Evolutionary conservation across 371 early-diverging fungal species (phyloP), one percentile per base, ranked within the genome.

Genomic region (Haplosporangium sp.): DNA sequence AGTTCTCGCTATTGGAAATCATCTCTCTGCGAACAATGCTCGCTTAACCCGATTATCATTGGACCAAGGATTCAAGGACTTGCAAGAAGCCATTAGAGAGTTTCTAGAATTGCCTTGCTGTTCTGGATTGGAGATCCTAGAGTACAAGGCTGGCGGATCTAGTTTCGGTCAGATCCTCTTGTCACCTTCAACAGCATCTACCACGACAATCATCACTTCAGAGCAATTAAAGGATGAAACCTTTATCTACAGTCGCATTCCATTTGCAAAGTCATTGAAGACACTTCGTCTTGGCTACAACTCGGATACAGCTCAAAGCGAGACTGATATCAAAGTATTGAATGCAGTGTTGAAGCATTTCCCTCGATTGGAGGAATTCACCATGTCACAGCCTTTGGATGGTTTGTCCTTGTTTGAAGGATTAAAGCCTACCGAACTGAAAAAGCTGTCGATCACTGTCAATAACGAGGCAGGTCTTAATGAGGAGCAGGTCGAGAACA

Each of bases 201-300:
- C 13, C 2, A 17, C 35, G 13, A n/a, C 47, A 2, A 19, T 39
- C 2, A 20, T 60, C 9, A 20, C 47, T 0, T 58, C 39, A 13
- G 69, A 63, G 9, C 65, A 65, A 45, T 17, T 71, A 20, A 0
- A 11, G 27, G 39, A 62, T 44, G 57, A 42, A 4, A 20, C 13
- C 27, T 57, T 67, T 39, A 55, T 67, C 8, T 20, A 69, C 17
- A 38, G 9, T 15, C 55, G 35, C 20, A 61, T 35, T 0, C 74
- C 74, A 8, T 69, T 63, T 13, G 27, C 27, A 20, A 65, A 61
- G 44, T 53, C 74, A 1, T 35, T 74, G 61, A 69, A 13, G 34
- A 11, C 42, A 7, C 61, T 74, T 1, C 59, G 56, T 35, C 63
- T 74, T 8, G 74, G 74, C 5, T 69, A 69, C 56, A 74, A 74